Base-by-base conservation (phyloP, 1,284 basidiomycete genomes). In the Moniliophthora roreri region DNA sequence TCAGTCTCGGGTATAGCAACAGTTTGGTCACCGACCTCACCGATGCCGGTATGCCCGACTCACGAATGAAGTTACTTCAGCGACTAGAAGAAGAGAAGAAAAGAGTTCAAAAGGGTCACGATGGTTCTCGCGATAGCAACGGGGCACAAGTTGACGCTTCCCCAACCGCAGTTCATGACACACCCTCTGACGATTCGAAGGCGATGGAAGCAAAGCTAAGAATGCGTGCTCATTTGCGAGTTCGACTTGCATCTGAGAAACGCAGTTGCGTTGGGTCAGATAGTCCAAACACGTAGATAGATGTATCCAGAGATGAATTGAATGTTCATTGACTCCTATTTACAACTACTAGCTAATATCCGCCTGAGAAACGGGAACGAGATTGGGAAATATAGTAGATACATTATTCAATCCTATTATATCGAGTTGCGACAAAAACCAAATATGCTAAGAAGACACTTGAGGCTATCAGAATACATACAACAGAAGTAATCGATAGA, bases 181-280 rank as follows among this genome's bases (percentile, higher is more conserved):
- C 35, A 21, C 23, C 44, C 40, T 47, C 45, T n/a, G 32, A 49
- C 38, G 63, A 67, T 60, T 51, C 64, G 46, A 59, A 55, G 40
- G 57, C 53, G 42, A 60, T 70, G 54, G 82, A 81, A 64, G 72
- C 66, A 57, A 69, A 66, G 57, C 67, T 84, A 60, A 76, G 79
- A 55, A 67, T 66, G 44, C 77, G 79, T 60, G 77, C 78, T 48
- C 77, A 73, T 54, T 62, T 84, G 60, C 75, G 73, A 18, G 71
- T 73, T 35, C 75, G 78, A 50, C 71, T 84, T 32, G 77, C 75
- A 15, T 75, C 74, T 41, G 79, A 76, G 57, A 81, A 75, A 63
- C 69, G 69, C 52, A 52, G 53, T 18, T 53, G 40, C 8, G 58
- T 57, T 48, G 51, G 4, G 23, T 23, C 36, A 2, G 4, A 13